phyloP scores from a whole-genome alignment of 768 basidiomycete species.

The Boletellus ananiceps region DNA sequence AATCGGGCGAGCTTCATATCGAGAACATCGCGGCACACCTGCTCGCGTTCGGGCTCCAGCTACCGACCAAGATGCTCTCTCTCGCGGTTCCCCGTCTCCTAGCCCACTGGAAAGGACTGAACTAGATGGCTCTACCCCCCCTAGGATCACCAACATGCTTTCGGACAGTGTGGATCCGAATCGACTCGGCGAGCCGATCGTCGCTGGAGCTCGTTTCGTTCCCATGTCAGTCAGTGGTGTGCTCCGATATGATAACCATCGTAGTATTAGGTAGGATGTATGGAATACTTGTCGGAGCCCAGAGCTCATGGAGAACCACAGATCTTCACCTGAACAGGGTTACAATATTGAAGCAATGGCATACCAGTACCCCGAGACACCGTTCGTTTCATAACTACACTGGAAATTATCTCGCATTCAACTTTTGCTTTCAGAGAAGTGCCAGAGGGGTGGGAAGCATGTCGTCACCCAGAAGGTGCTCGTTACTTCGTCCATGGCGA shows the following conservation, averaged over 20 bases:
- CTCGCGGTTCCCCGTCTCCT: not conserved
- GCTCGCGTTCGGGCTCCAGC: constrained; percentile 12
- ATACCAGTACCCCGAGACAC: constrained; percentile 14
- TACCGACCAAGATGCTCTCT: not conserved
- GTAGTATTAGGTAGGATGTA: constrained; percentile 7
- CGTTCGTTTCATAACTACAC: constrained; percentile 13
- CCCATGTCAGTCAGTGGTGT: constrained; percentile 17
- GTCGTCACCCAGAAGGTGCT: constrained; percentile 57
- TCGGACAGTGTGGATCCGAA: constrained; percentile 5
- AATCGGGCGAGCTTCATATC: constrained; percentile 21
- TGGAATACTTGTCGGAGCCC: not conserved
- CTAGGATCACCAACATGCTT: not conserved
- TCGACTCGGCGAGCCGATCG: constrained; percentile 4
- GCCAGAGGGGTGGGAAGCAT: constrained; percentile 41
- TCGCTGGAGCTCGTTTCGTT: constrained; percentile 3
- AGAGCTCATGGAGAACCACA: constrained; percentile 4
- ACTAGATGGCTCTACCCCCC: not conserved
- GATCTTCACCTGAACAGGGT: not conserved
- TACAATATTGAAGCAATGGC: constrained; percentile 15
- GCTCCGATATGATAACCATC: constrained; percentile 8
- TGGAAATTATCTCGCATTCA: not conserved
- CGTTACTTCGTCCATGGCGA: constrained; percentile 50
- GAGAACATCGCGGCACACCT: constrained; percentile 14
- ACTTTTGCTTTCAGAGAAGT: constrained; percentile 5
- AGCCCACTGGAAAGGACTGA: not conserved